Evolutionary conservation across 2,329 filamentous ascomycete genomes (phyloP).

Genomic region (Pseudofabraea citricarpa): DNA sequence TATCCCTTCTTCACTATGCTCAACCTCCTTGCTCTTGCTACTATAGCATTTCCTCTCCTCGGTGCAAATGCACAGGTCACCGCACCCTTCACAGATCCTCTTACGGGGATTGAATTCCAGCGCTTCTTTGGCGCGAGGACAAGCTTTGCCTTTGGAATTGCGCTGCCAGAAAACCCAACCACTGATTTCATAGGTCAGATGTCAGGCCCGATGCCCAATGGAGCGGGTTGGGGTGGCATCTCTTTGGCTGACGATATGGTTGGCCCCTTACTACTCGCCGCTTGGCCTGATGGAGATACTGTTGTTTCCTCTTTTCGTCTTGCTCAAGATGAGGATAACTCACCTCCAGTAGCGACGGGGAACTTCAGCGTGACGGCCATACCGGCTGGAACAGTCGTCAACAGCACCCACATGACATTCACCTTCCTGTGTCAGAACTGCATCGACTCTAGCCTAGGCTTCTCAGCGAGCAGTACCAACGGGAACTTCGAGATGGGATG

Average conservation of each 20-base stretch:
- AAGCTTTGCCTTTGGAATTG: constrained; percentile 37
- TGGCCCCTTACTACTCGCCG: constrained; percentile 38
- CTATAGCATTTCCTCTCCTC: background rate
- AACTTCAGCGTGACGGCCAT: constrained; percentile 36
- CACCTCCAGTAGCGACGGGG: constrained; percentile 37
- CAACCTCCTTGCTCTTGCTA: background rate
- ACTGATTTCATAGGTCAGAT: constrained; percentile 44
- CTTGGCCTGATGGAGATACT: constrained; percentile 36
- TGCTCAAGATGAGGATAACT: constrained; percentile 34
- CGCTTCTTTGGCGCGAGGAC: constrained; percentile 35
- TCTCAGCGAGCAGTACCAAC: constrained; percentile 19
- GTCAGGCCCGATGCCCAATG: constrained; percentile 33
- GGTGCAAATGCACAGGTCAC: no score
- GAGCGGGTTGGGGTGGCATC: constrained; percentile 41
- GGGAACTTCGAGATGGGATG: constrained; percentile 31
- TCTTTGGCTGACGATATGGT: constrained; percentile 40
- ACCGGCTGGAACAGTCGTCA: constrained; percentile 36
- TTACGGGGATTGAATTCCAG: constrained; percentile 31
- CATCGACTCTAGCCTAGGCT: constrained; percentile 24
- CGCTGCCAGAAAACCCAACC: constrained; percentile 34
- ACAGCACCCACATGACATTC: constrained; percentile 37
- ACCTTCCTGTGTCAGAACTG: constrained; percentile 41
- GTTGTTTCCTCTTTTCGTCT: constrained; percentile 39
- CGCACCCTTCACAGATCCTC: constrained; percentile 26
- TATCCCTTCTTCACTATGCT: background rate